A percentile compares a stretch with the other conserved stretches of the same genome.
phyloP scores from a whole-genome alignment of 164 flowering plant genomes.

The Taxillus chinensis region DNA sequence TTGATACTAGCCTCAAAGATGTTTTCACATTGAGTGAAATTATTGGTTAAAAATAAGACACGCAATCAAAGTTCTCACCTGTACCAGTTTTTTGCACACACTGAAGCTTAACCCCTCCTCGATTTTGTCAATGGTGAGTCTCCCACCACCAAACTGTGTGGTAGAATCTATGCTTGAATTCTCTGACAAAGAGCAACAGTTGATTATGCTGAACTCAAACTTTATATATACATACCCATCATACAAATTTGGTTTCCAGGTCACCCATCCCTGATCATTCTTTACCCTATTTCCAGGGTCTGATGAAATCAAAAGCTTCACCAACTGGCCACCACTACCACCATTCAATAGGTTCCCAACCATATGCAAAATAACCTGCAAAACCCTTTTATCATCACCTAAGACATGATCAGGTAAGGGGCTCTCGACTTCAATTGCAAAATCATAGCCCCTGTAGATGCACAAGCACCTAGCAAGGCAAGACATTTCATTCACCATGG shows the following conservation, averaged over 20 bases:
- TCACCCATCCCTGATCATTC: conserved; percentile 51
- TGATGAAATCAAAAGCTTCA: conserved; percentile 29
- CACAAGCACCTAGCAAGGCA: conserved; percentile 75
- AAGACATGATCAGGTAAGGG: conserved; percentile 53
- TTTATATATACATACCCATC: conserved; percentile 45
- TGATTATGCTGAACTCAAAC: conserved; percentile 47
- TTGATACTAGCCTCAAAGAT: too few relatives aligned
- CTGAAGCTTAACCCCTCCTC: conserved; percentile 63
- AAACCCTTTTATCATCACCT: conserved; percentile 81
- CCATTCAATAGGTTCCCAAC: conserved; percentile 60
- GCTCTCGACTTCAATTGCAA: conserved; percentile 47
- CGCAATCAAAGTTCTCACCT: conserved; percentile 28
- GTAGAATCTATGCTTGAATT: conserved; percentile 10
- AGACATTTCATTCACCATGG: conserved; percentile 68
- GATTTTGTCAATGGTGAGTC: conserved; percentile 20
- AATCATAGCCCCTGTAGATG: conserved; percentile 40
- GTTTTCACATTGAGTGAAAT: too few relatives aligned
- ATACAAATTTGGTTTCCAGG: conserved; percentile 52
- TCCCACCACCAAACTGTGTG: conserved; percentile 19
- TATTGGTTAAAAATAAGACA: too few relatives aligned
- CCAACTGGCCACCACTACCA: conserved; percentile 29
- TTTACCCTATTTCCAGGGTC: conserved; percentile 40
- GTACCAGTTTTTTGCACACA: conserved; percentile 73
- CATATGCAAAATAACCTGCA: conserved; percentile 92
- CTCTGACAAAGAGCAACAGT: conserved; percentile 16